Conservation (phyloP, 2,329 filamentous ascomycete genomes). For the Sclerotinia subarctica region DNA sequence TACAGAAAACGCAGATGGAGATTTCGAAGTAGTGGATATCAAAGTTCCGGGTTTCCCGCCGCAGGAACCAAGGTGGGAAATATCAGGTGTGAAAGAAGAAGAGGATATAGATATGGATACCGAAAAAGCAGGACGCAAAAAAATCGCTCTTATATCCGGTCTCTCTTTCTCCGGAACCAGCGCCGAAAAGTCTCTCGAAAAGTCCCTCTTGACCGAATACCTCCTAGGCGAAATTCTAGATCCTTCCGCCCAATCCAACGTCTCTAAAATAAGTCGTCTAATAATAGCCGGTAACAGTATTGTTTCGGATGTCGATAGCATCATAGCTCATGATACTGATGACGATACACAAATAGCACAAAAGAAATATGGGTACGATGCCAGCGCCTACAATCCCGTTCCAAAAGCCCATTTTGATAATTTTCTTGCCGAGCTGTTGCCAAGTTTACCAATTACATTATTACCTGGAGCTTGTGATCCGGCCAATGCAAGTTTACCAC, state of each 20-base stretch:
- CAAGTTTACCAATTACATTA: conserved; percentile 82
- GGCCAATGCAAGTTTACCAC: conserved; percentile 83
- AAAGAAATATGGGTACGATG: conserved; percentile 95
- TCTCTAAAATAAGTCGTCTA: conserved; percentile 72
- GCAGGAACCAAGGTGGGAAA: conserved; percentile 77
- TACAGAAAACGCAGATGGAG: conserved; percentile 86
- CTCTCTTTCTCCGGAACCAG: conserved; percentile 76
- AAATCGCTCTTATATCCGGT: conserved; percentile 84
- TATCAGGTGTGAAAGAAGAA: conserved; percentile 52
- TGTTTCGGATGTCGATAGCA: conserved; percentile 34
- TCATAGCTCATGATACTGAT: conserved; percentile 33
- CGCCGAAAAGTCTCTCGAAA: conserved; percentile 66
- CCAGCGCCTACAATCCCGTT: conserved; percentile 78
- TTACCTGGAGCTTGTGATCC: conserved; percentile 83
- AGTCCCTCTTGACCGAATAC: conserved; percentile 80
- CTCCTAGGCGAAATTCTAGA: conserved; percentile 78
- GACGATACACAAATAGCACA: conserved; percentile 42
- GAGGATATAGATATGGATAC: conserved; percentile 59
- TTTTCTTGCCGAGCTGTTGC: conserved; percentile 77
- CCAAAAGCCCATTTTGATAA: conserved; percentile 81
- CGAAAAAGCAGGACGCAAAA: conserved; percentile 45
- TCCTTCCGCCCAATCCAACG: conserved; percentile 54
- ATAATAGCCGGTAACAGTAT: conserved; percentile 93
- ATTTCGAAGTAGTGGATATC: conserved; percentile 88
- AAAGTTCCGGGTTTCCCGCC: conserved; percentile 82